Percentiles rank a stretch among this genome's conserved stretches.
phyloP scores from a whole-genome alignment of 2,329 filamentous ascomycete genomes.

The Beauveria caledonica region DNA sequence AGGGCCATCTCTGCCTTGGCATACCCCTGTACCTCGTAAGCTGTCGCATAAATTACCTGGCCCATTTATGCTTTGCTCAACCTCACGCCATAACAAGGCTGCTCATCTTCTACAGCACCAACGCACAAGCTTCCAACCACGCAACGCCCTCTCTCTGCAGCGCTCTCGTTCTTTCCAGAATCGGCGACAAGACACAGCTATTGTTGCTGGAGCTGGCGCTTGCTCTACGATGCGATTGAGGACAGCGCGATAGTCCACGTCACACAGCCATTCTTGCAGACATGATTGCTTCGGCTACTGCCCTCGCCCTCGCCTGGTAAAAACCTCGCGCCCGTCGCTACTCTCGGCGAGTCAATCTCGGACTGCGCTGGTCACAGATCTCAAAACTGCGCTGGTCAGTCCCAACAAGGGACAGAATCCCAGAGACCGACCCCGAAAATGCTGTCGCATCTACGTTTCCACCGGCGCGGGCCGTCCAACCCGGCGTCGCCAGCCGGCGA shows the following conservation, averaged over 20 bases:
- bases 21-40: neutral
- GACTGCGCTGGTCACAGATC: neutral
- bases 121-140: neutral
- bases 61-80: neutral
- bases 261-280: neutral
- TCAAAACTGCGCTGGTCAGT: neutral
- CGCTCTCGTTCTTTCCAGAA: neutral
- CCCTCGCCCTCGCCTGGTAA: neutral
- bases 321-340: neutral
- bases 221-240: slow-evolving; percentile 1
- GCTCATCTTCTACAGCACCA: neutral
- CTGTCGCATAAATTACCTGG: slow-evolving; percentile 1
- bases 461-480: slow-evolving; percentile 48
- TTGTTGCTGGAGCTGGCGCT: neutral
- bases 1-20: neutral
- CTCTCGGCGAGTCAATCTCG: neutral
- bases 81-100: neutral
- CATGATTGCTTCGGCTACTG: neutral
- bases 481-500: slow-evolving; percentile 46
- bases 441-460: slow-evolving; percentile 50
- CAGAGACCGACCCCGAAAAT: slow-evolving; percentile 21
- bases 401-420: neutral
- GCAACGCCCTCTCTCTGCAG: neutral
- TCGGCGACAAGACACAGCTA: neutral
- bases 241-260: neutral